Conservation (phyloP, 2,329 filamentous ascomycete species). For the Penicillium sp. region DNA sequence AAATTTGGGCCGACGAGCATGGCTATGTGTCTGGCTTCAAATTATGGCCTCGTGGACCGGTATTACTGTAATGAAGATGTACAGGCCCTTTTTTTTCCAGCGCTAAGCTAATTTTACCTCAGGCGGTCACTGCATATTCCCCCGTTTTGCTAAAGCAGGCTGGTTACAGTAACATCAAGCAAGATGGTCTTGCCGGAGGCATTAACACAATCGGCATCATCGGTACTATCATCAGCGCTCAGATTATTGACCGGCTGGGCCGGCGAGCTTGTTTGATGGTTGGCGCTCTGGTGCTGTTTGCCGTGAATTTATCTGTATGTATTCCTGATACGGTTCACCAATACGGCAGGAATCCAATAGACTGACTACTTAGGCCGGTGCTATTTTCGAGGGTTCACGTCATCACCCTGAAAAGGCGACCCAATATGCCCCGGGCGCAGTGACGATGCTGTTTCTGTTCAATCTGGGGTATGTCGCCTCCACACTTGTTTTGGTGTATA, state of each 20-base stretch:
- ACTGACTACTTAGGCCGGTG: constrained; percentile 34
- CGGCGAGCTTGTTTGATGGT: constrained; percentile 45
- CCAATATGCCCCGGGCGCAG: constrained; percentile 47
- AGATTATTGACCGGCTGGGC: constrained; percentile 54
- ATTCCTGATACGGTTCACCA: not conserved
- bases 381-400: constrained; percentile 46
- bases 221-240: constrained; percentile 53
- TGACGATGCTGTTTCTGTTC: constrained; percentile 51
- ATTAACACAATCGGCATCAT: constrained; percentile 55
- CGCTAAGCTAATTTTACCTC: not conserved
- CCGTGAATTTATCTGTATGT: constrained; percentile 44
- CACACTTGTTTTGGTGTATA: not conserved
- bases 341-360: not conserved
- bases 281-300: constrained; percentile 41
- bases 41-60: constrained; percentile 50
- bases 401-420: constrained; percentile 36
- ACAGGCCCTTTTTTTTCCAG: not conserved
- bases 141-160: constrained; percentile 30
- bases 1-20: constrained; percentile 42
- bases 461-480: constrained; percentile 24
- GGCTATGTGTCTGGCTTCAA: constrained; percentile 48
- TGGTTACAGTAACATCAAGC: constrained; percentile 38
- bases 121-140: constrained; percentile 40
- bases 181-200: constrained; percentile 52
- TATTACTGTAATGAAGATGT: constrained; percentile 39